Conservation (phyloP, 495 filamentous ascomycete species). For the Cenococcum geophilum region DNA sequence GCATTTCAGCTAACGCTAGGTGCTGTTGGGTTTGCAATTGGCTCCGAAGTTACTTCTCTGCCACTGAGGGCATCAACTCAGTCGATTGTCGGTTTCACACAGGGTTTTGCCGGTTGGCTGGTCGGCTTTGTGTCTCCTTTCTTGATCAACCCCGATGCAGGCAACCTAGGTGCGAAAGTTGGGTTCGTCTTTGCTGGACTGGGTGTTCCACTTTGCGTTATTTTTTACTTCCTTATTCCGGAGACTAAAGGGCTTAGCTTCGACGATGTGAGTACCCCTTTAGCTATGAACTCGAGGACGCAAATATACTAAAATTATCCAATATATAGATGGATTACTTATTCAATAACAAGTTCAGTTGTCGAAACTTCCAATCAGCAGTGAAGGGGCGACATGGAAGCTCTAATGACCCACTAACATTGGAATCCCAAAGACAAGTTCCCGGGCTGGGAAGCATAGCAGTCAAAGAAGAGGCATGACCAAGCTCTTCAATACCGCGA, state of each 20-base stretch:
- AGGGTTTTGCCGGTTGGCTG: neutral
- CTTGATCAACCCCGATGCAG: slow-evolving; percentile 8
- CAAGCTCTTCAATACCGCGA: too few species aligned
- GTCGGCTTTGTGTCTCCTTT: slow-evolving; percentile 6
- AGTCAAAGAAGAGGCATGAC: too few species aligned
- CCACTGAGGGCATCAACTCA: neutral
- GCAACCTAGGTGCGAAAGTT: slow-evolving; percentile 4
- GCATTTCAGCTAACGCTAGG: slow-evolving; percentile 6
- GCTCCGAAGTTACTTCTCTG: slow-evolving; percentile 2
- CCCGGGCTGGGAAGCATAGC: too few species aligned
- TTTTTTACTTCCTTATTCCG: slow-evolving; percentile 5
- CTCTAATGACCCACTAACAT: too few species aligned
- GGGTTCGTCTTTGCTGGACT: slow-evolving; percentile 5
- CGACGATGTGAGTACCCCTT: neutral
- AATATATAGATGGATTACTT: too few species aligned
- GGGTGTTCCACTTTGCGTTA: slow-evolving; percentile 6
- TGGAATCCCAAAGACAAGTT: too few species aligned
- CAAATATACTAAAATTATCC: too few species aligned
- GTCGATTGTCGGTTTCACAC: slow-evolving; percentile 1
- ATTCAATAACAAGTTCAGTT: too few species aligned
- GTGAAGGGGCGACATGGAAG: too few species aligned
- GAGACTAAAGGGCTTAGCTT: slow-evolving; percentile 6
- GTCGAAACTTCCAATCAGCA: too few species aligned
- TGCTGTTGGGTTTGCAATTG: slow-evolving; percentile 8
- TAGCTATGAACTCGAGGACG: too few species aligned